Evolutionary conservation across 1,139 yeast species (phyloP).

Genomic region (Zygosaccharomyces sapae): DNA sequence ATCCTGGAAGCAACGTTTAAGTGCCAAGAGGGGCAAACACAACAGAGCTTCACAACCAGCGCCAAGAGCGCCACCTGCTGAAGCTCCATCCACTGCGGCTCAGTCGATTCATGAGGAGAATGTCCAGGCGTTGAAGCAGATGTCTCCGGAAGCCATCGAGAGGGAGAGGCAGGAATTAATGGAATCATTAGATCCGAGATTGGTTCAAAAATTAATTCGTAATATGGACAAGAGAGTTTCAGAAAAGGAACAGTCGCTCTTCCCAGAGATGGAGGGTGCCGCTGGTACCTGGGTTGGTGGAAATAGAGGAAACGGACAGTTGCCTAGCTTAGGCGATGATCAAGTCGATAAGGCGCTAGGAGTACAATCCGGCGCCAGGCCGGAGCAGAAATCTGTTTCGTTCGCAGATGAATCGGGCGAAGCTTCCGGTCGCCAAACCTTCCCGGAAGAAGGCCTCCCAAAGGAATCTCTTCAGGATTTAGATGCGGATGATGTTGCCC

Average conservation of each 20-base stretch:
- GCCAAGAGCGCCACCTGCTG: conserved; percentile 19
- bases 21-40: conserved; percentile 16
- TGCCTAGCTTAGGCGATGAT: conserved; percentile 33
- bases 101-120: conserved; percentile 78
- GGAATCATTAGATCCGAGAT: conserved; percentile 61
- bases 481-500: conserved; percentile 45
- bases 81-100: conserved; percentile 46
- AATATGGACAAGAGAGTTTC: conserved; percentile 42
- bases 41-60: conserved; percentile 14
- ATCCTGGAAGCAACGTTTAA: conserved; percentile 41
- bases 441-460: not conserved
- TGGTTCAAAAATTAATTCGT: conserved; percentile 51
- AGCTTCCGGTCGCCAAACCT: not conserved
- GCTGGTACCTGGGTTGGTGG: conserved; percentile 74
- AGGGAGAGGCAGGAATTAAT: conserved; percentile 65
- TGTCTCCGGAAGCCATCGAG: conserved; percentile 65
- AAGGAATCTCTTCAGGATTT: not conserved
- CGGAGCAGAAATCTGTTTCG: not conserved
- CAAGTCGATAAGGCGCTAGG: conserved; percentile 39
- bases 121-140: conserved; percentile 52
- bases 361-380: conserved; percentile 10
- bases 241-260: conserved; percentile 30
- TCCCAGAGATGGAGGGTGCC: conserved; percentile 57
- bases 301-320: conserved; percentile 40
- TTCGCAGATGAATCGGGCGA: not conserved